Evolutionary conservation across 148 eudicot genomes (phyloP).

Genomic region (Rhododendron molle): DNA sequence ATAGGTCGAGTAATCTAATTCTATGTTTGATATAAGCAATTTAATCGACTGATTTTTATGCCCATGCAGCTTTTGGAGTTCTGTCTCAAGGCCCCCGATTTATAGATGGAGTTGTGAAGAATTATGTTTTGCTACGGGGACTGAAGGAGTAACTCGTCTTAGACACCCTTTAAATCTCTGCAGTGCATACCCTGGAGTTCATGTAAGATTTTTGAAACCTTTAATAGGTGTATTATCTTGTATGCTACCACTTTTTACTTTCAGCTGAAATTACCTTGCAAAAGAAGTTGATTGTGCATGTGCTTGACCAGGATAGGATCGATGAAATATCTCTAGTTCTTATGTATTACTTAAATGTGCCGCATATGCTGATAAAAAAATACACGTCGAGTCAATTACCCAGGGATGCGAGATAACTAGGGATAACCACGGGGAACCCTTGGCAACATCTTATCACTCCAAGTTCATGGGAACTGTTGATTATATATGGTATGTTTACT

Average conservation of each 20-base stretch:
- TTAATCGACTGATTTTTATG: background rate
- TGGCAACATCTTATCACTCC: slow-evolving; percentile 64
- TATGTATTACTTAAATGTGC: background rate
- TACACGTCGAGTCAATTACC: slow-evolving; percentile 12
- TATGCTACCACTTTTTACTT: background rate
- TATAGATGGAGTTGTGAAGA: slow-evolving; percentile 53
- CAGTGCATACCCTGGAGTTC: slow-evolving; percentile 63
- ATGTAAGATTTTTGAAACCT: slow-evolving; percentile 34
- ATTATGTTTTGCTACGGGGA: slow-evolving; percentile 51
- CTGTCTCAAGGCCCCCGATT: slow-evolving; percentile 19
- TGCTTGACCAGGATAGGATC: background rate
- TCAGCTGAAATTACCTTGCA: background rate
- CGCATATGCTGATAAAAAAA: background rate
- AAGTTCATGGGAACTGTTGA: slow-evolving; percentile 67
- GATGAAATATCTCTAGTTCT: background rate
- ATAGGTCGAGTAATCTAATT: background rate
- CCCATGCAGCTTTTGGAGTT: slow-evolving; percentile 10
- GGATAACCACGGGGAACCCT: slow-evolving; percentile 58
- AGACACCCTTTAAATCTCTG: slow-evolving; percentile 42
- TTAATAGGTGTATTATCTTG: background rate
- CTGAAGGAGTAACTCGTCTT: slow-evolving; percentile 32
- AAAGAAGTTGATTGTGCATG: background rate
- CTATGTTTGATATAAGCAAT: background rate
- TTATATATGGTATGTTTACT: slow-evolving; percentile 55
- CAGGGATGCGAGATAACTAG: slow-evolving; percentile 52